These are phyloP conservation scores for Hexamita inflata DNA, from an alignment of 208 protist species.

Conservation along the genomic window DNA sequence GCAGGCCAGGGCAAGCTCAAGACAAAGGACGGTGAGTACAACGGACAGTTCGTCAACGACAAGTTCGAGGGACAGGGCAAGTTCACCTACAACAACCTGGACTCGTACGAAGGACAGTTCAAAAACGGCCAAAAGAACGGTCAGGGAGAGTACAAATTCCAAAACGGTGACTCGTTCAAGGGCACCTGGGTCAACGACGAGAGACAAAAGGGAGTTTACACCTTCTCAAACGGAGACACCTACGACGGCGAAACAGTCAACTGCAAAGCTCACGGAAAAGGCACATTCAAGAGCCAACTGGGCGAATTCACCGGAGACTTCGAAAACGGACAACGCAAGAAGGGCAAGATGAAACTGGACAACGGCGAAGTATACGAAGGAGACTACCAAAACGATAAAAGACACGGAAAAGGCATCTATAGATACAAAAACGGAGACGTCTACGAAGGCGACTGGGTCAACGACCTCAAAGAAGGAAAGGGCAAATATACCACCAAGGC, in stretches of 20 bases:
- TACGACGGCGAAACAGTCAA: conserved; percentile 23
- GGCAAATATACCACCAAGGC: conserved; percentile 44
- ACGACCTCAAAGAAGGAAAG: conserved; percentile 34
- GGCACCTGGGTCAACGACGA: conserved; percentile 24
- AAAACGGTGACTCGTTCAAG: conserved; percentile 30
- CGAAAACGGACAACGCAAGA: no score
- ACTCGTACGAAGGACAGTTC: conserved; percentile 26
- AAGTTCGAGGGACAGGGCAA: conserved; percentile 1
- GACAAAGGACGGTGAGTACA: conserved; percentile 33
- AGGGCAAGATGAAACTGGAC: no score
- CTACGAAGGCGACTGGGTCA: conserved; percentile 41
- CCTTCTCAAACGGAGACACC: not conserved
- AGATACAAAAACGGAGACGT: not conserved
- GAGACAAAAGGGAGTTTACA: conserved; percentile 16
- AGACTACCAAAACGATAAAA: not conserved
- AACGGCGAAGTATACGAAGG: conserved; percentile 28
- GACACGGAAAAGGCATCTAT: conserved; percentile 14
- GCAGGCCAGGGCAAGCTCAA: conserved; percentile 5
- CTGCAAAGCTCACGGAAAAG: conserved; percentile 8
- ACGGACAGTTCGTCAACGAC: conserved; percentile 12
- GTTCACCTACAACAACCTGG: not conserved
- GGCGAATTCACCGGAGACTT: no score
- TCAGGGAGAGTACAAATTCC: conserved; percentile 15
- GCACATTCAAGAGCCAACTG: conserved; percentile 1
- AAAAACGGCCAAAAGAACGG: conserved; percentile 1